Percentiles rank a stretch among this genome's conserved stretches.
Conservation (phyloP, 176 grass and related monocot genomes). For the Phyllostachys edulis region DNA sequence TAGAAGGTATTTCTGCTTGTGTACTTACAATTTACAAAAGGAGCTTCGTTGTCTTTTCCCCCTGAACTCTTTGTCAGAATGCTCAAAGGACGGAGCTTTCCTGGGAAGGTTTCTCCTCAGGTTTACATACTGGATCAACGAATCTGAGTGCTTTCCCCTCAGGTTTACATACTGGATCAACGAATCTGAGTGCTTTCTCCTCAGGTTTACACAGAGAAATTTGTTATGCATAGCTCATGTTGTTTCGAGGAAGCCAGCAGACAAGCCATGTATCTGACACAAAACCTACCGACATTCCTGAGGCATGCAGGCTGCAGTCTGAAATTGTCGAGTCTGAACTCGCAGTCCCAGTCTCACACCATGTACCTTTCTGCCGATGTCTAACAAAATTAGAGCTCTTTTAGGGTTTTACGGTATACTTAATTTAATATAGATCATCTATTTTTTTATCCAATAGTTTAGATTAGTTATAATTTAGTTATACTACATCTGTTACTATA, state of each 20-base stretch:
- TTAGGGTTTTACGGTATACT: too few relatives aligned
- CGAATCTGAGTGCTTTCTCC: not conserved
- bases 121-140: not conserved
- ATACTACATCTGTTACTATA: too few relatives aligned
- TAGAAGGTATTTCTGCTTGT: not conserved
- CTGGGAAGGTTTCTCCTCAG: too few relatives aligned
- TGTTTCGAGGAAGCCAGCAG: not conserved
- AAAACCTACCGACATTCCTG: not conserved
- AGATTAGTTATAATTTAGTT: too few relatives aligned
- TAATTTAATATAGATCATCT: too few relatives aligned
- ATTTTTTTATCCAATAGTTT: too few relatives aligned
- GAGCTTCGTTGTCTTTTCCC: not conserved
- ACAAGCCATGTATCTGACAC: not conserved
- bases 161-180: not conserved
- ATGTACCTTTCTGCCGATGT: not conserved
- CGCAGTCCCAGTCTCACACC: not conserved
- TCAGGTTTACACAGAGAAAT: not conserved
- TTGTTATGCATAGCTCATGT: not conserved
- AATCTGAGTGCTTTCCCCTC: not conserved
- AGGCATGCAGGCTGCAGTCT: too few relatives aligned
- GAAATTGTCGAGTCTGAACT: too few relatives aligned
- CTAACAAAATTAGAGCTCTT: too few relatives aligned
- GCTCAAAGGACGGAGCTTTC: slow-evolving; percentile 85
- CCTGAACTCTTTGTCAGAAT: slow-evolving; percentile 46
- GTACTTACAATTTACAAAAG: slow-evolving; percentile 5